phyloP scores from a whole-genome alignment of 2,329 filamentous ascomycete species.

The Zymoseptoria pseudotritici region DNA sequence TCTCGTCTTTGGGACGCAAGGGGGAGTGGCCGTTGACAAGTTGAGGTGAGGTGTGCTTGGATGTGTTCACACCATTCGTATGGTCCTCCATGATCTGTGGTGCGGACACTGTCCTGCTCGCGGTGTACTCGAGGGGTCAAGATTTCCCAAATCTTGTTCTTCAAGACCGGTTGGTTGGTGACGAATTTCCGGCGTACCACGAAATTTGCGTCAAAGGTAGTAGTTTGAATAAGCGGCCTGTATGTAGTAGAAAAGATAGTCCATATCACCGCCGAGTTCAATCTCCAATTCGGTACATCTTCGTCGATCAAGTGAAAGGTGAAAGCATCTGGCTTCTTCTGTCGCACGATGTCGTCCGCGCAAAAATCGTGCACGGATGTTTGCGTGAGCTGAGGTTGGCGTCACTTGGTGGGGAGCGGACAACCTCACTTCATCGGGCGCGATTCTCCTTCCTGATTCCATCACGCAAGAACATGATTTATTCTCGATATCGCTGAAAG shows the following conservation, averaged over 20 bases:
- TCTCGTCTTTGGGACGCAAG: constrained; percentile 40
- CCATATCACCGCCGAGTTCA: constrained; percentile 18
- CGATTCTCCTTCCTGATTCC: neutral
- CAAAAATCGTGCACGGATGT: neutral
- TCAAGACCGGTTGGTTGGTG: neutral
- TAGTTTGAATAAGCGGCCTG: constrained; percentile 29
- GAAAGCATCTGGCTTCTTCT: constrained; percentile 1
- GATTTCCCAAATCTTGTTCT: neutral
- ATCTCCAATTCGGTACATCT: neutral
- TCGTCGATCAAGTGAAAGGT: neutral
- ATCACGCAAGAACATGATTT: neutral
- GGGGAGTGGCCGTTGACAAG: constrained; percentile 51
- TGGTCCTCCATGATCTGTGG: constrained; percentile 34
- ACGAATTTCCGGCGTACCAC: neutral
- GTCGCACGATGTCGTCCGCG: neutral
- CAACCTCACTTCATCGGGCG: neutral
- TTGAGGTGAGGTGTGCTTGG: constrained; percentile 49
- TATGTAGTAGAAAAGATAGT: constrained; percentile 31
- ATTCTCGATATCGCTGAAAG: neutral
- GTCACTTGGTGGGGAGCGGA: neutral
- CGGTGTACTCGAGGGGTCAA: neutral
- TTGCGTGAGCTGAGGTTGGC: neutral
- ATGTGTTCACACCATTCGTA: constrained; percentile 25
- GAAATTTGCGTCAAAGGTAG: constrained; percentile 19
- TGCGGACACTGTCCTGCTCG: constrained; percentile 1